Percentiles rank a stretch among this genome's conserved stretches.
Conservation (phyloP, 139 green algal species). For the Edaphochlamys debaryana region DNA sequence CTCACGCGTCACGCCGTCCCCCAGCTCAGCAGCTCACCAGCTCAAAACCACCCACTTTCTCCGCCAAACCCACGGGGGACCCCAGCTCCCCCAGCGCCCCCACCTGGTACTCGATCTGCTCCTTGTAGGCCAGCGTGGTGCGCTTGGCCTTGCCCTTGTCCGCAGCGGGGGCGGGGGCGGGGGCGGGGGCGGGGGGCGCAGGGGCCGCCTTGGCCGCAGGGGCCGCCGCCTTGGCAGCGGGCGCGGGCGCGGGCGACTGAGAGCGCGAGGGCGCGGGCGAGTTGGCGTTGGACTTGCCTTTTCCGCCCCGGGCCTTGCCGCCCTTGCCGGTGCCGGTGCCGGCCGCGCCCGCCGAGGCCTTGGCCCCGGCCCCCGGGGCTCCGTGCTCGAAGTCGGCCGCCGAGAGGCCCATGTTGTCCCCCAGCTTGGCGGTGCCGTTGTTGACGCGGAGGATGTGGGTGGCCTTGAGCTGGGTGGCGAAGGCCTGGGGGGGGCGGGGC, state of each 20-base stretch:
- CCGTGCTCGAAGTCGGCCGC: slow-evolving; percentile 60
- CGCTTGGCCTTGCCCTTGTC: slow-evolving; percentile 38
- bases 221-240: slow-evolving; percentile 30
- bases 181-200: background rate
- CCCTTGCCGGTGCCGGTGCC: slow-evolving; percentile 17
- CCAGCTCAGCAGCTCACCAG: too few species aligned
- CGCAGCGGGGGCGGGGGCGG: background rate
- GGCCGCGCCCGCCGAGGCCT: background rate
- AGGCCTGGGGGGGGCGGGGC: slow-evolving; percentile 27
- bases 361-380: background rate
- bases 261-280: too few species aligned
- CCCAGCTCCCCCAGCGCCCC: too few species aligned
- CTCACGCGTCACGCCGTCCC: too few species aligned
- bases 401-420: slow-evolving; percentile 52
- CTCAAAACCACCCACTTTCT: too few species aligned
- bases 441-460: slow-evolving; percentile 65
- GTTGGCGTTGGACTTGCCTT: too few species aligned
- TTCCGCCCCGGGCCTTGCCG: background rate
- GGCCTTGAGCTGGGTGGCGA: slow-evolving; percentile 60
- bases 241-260: background rate
- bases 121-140: slow-evolving; percentile 48
- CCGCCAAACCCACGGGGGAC: too few species aligned
- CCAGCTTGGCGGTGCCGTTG: slow-evolving; percentile 46
- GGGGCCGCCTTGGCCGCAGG: background rate
- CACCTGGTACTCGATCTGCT: slow-evolving; percentile 63